Conservation (phyloP, 768 basidiomycete species). For the Phylloporus sp. region DNA sequence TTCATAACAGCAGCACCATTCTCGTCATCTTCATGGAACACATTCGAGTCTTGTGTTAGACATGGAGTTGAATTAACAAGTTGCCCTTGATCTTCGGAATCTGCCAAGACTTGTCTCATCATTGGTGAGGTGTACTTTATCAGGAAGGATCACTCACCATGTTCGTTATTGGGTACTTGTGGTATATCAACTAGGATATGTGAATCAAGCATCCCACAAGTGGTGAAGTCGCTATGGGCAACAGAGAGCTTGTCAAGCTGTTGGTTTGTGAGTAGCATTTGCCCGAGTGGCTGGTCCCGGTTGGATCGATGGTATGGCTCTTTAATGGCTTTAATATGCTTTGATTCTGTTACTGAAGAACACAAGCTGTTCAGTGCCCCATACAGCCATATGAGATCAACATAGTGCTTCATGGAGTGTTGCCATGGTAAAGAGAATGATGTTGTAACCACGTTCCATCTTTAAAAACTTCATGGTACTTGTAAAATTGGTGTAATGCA, state of each 20-base stretch:
- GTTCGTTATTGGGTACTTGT: background rate
- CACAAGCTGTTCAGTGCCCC: constrained; percentile 34
- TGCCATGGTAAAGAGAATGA: constrained; percentile 31
- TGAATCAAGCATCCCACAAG: constrained; percentile 17
- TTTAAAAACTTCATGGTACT: constrained; percentile 15
- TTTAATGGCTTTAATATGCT: constrained; percentile 34
- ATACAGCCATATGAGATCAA: constrained; percentile 19
- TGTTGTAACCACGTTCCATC: constrained; percentile 10
- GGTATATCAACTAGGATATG: background rate
- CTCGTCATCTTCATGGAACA: background rate
- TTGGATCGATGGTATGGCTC: constrained; percentile 29
- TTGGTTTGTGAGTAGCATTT: constrained; percentile 32
- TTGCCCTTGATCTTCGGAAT: too few relatives aligned
- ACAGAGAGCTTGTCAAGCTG: constrained; percentile 26
- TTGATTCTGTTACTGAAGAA: constrained; percentile 34
- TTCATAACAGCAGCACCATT: background rate
- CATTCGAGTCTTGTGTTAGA: background rate
- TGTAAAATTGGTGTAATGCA: constrained; percentile 18
- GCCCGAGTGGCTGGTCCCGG: constrained; percentile 12
- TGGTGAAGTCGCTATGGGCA: constrained; percentile 14
- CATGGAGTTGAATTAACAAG: background rate
- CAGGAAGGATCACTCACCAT: background rate
- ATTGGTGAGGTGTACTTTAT: background rate
- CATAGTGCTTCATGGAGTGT: constrained; percentile 32
- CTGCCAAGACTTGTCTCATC: background rate